These are phyloP conservation scores for Vitis rotundifolia DNA, from an alignment of 164 flowering plant genomes.

Conservation along the genomic window DNA sequence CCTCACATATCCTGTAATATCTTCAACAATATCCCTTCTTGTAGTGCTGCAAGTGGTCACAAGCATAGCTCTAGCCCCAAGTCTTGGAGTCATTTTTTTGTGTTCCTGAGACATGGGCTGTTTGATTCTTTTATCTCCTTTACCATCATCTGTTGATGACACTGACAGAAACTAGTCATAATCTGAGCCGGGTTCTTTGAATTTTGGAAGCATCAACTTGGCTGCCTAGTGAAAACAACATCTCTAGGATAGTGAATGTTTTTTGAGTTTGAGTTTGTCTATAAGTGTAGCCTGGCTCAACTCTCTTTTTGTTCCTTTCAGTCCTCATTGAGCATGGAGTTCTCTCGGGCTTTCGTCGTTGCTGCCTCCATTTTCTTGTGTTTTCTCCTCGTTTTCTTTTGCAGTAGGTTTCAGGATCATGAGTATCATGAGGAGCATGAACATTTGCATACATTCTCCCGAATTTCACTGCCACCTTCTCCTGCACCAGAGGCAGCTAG, in stretches of 20 bases:
- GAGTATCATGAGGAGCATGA: not conserved
- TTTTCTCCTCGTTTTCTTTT: not conserved
- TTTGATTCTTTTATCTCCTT: not conserved
- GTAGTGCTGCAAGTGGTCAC: not conserved
- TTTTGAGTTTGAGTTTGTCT: not conserved
- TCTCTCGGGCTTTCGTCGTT: not conserved
- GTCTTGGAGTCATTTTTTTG: not conserved
- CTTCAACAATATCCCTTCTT: no score
- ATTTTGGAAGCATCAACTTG: not conserved
- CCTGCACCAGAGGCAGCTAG: conserved; percentile 17
- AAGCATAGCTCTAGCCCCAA: not conserved
- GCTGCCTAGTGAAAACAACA: not conserved
- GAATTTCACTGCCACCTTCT: conserved; percentile 17
- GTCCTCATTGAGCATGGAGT: conserved; percentile 1
- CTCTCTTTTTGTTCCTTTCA: not conserved
- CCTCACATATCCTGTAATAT: no score
- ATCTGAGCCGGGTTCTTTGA: not conserved
- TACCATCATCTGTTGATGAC: not conserved
- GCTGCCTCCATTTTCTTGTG: not conserved
- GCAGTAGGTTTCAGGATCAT: not conserved
- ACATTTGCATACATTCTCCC: conserved; percentile 1
- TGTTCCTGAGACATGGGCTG: not conserved
- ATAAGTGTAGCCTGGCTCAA: not conserved
- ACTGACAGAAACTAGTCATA: not conserved
- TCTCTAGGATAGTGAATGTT: conserved; percentile 1